Percentiles rank a stretch among this genome's conserved stretches.
These are phyloP conservation scores for Limnomonas spitsbergensis DNA, from an alignment of 139 green algal genomes.

Conservation along the genomic window DNA sequence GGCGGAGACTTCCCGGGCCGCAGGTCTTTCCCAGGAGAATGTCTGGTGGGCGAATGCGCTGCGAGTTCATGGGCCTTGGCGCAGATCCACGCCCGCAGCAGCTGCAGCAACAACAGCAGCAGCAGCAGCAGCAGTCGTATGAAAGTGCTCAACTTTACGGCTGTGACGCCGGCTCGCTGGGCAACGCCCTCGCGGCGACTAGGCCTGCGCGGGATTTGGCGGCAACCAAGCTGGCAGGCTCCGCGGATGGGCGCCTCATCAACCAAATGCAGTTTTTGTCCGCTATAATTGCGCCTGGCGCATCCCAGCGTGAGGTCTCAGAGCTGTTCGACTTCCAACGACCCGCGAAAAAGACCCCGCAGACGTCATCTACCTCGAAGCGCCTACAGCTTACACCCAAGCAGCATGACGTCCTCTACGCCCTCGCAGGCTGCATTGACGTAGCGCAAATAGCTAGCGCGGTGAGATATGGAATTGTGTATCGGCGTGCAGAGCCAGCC, in stretches of 20 bases:
- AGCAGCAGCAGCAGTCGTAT: too few relatives aligned
- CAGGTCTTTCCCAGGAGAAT: too few relatives aligned
- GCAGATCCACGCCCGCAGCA: too few relatives aligned
- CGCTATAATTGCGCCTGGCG: background rate
- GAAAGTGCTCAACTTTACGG: too few relatives aligned
- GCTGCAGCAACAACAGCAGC: too few relatives aligned
- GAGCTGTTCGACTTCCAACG: slow-evolving; percentile 9
- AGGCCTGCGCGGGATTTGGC: background rate
- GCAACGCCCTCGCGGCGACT: too few relatives aligned
- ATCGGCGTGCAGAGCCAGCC: too few relatives aligned
- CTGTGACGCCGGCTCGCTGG: too few relatives aligned
- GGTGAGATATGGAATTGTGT: background rate
- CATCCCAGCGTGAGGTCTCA: background rate
- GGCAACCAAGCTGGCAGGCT: background rate
- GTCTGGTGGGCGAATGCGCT: too few relatives aligned
- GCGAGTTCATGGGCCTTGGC: too few relatives aligned
- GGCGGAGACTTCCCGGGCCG: too few relatives aligned
- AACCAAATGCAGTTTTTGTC: background rate
- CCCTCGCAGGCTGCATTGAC: slow-evolving; percentile 2
- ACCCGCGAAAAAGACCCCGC: background rate
- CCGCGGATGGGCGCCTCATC: background rate
- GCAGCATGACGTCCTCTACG: slow-evolving; percentile 9
- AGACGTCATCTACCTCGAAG: background rate
- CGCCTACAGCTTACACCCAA: background rate
- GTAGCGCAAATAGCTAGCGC: background rate